Evolutionary conservation across 2,329 filamentous ascomycete genomes (phyloP).

Genomic region (Fragosphaeria purpurea): DNA sequence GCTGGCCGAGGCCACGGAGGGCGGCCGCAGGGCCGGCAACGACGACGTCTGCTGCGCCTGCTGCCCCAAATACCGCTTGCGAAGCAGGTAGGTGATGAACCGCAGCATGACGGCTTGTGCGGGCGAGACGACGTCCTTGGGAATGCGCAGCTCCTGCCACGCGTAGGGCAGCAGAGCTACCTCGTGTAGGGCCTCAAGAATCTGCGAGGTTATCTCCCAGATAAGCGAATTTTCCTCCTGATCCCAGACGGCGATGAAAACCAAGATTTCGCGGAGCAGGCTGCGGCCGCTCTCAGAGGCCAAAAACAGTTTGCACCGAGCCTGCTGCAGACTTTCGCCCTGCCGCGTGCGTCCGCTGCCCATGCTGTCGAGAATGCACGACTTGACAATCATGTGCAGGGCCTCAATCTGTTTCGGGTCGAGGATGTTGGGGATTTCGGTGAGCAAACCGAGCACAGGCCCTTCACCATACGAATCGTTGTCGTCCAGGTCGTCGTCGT

Average conservation of each 20-base stretch:
- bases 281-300: constrained; percentile 87
- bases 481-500: constrained; percentile 60
- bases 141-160: constrained; percentile 82
- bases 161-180: constrained; percentile 85
- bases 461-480: constrained; percentile 74
- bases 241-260: constrained; percentile 96
- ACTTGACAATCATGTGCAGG: constrained; percentile 94
- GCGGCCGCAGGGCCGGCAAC: background rate
- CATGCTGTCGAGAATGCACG: constrained; percentile 76
- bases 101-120: constrained; percentile 90
- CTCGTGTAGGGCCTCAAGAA: constrained; percentile 84
- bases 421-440: constrained; percentile 87
- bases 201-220: constrained; percentile 93
- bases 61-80: constrained; percentile 30
- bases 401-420: constrained; percentile 94
- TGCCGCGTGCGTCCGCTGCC: constrained; percentile 57
- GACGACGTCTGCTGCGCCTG: constrained; percentile 21
- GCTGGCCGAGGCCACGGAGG: background rate
- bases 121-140: constrained; percentile 92
- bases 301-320: constrained; percentile 79
- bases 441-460: constrained; percentile 72
- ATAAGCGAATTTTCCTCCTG: constrained; percentile 87
- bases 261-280: constrained; percentile 77
- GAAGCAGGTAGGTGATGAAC: constrained; percentile 81
- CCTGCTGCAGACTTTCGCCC: constrained; percentile 79